phyloP scores from a whole-genome alignment of 805 yeast genomes.

The Yarrowia sp. region DNA sequence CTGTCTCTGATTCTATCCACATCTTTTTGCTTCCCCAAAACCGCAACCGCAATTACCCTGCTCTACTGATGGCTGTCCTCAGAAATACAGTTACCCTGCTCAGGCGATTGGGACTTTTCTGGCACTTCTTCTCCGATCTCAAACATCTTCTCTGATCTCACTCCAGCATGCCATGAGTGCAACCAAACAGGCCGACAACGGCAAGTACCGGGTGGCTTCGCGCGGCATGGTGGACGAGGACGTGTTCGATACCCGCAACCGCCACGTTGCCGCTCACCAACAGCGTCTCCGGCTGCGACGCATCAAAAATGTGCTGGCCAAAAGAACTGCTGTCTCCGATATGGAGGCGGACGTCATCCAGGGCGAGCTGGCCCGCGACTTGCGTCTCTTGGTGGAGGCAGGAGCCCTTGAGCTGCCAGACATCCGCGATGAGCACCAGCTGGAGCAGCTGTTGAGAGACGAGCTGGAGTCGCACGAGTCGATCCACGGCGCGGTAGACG shows the following conservation, averaged over 20 bases:
- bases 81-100: background rate
- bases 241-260: constrained; percentile 14
- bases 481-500: constrained; percentile 12
- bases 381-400: constrained; percentile 24
- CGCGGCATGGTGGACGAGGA: constrained; percentile 26
- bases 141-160: background rate
- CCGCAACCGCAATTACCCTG: background rate
- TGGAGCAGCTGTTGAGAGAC: constrained; percentile 17
- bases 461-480: constrained; percentile 14
- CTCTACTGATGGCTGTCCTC: background rate
- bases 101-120: background rate
- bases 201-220: constrained; percentile 20
- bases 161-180: constrained; percentile 24
- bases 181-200: constrained; percentile 16
- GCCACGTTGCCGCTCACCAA: constrained; percentile 20
- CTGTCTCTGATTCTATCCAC: too few species aligned
- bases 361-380: constrained; percentile 16
- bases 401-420: constrained; percentile 16
- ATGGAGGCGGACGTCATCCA: constrained; percentile 24
- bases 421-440: constrained; percentile 8
- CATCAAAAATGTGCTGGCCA: constrained; percentile 20
- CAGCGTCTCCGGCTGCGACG: constrained; percentile 20
- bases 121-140: background rate
- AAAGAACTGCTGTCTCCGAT: constrained; percentile 6
- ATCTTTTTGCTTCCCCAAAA: background rate